A percentile compares a stretch with the other conserved stretches of the same genome.
Conservation (phyloP, 2,329 filamentous ascomycete genomes). For the Aspergillus vadensis region DNA sequence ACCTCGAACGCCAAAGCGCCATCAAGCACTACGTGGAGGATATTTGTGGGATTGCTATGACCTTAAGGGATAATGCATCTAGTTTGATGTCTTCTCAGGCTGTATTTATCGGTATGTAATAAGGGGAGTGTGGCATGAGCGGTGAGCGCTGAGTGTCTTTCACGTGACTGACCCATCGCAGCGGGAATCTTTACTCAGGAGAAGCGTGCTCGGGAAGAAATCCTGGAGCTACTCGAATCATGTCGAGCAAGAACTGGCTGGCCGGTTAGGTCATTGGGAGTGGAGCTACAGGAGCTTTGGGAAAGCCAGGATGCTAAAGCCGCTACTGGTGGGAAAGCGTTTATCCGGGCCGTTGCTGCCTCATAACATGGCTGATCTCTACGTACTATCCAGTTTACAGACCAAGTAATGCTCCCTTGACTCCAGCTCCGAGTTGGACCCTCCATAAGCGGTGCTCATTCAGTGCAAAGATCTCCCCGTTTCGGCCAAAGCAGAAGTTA, state of each 20-base stretch:
- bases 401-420: conserved; percentile 19
- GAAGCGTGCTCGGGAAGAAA: conserved; percentile 9
- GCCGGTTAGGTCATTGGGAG: conserved; percentile 23
- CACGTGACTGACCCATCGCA: not conserved
- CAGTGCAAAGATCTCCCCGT: conserved; percentile 34
- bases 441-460: conserved; percentile 52
- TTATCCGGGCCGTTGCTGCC: not conserved
- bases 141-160: no score
- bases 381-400: not conserved
- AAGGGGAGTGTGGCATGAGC: no score
- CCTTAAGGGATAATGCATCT: conserved; percentile 26
- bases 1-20: conserved; percentile 20
- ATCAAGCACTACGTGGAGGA: conserved; percentile 23
- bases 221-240: conserved; percentile 23
- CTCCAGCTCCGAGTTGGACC: conserved; percentile 35
- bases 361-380: not conserved
- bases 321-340: not conserved
- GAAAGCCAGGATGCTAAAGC: not conserved
- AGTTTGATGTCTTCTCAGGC: conserved; percentile 30
- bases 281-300: conserved; percentile 26
- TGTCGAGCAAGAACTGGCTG: conserved; percentile 24
- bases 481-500: conserved; percentile 54
- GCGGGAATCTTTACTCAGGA: conserved; percentile 21
- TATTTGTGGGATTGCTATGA: conserved; percentile 31
- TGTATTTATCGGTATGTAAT: conserved; percentile 25